These are phyloP conservation scores for Agroathelia rolfsii DNA, from an alignment of 1,284 basidiomycete genomes.

Conservation along the genomic window DNA sequence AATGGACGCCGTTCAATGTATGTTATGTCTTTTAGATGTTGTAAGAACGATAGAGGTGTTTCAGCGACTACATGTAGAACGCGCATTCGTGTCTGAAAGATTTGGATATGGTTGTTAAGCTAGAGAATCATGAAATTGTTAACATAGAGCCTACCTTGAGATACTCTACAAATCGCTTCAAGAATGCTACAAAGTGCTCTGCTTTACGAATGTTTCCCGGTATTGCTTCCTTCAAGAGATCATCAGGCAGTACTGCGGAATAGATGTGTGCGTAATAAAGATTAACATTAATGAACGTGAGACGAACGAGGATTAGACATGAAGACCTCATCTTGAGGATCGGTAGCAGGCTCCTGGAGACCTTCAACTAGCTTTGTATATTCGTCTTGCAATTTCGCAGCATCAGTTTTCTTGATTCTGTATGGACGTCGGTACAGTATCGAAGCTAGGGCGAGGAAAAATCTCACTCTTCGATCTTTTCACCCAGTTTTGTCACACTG, in stretches of 20 bases:
- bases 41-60: constrained; percentile 95
- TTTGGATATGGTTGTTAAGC: constrained; percentile 9
- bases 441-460: constrained; percentile 1
- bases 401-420: constrained; percentile 92
- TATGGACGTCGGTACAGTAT: constrained; percentile 1
- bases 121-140: constrained; percentile 4
- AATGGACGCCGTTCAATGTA: constrained; percentile 97
- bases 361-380: constrained; percentile 96
- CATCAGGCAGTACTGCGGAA: constrained; percentile 77
- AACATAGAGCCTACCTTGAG: constrained; percentile 60
- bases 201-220: constrained; percentile 98
- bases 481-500: constrained; percentile 80
- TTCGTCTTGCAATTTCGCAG: constrained; percentile 91
- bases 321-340: constrained; percentile 62
- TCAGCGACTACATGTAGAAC: constrained; percentile 99
- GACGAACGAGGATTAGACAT: constrained; percentile 79
- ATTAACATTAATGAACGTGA: constrained; percentile 10
- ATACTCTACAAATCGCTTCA: constrained; percentile 98
- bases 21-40: constrained; percentile 98
- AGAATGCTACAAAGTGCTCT: constrained; percentile 97
- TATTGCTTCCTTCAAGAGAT: constrained; percentile 90
- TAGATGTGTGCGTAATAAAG: constrained; percentile 3
- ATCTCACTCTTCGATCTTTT: constrained; percentile 90
- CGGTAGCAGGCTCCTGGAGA: constrained; percentile 66
- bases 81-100: constrained; percentile 84